phyloP scores from a whole-genome alignment of 768 basidiomycete genomes.

The Russula sp. region DNA sequence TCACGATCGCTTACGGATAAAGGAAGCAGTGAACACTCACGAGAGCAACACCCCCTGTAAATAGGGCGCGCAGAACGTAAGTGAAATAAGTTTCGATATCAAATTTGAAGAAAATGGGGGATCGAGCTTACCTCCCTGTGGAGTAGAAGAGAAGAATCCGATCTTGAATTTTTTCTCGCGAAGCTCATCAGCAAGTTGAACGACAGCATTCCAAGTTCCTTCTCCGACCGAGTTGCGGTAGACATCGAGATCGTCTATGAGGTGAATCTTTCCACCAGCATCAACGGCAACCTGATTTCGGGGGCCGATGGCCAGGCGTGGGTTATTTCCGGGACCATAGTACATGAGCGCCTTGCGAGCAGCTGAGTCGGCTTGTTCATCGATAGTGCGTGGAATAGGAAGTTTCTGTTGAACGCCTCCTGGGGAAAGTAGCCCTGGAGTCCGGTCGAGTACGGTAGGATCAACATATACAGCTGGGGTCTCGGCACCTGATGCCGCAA shows the following conservation, averaged over 20 bases:
- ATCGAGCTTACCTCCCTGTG: constrained; percentile 72
- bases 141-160: constrained; percentile 93
- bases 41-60: constrained; percentile 85
- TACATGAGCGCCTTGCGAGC: constrained; percentile 83
- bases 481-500: constrained; percentile 71
- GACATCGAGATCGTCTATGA: constrained; percentile 78
- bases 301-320: constrained; percentile 74
- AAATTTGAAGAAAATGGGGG: constrained; percentile 21
- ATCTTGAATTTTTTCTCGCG: constrained; percentile 85
- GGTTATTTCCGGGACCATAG: constrained; percentile 80
- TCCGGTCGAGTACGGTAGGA: constrained; percentile 46
- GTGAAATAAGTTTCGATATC: constrained; percentile 32
- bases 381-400: constrained; percentile 72
- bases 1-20: constrained; percentile 15
- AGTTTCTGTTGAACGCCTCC: constrained; percentile 53
- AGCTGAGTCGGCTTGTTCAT: constrained; percentile 84
- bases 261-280: constrained; percentile 79
- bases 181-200: constrained; percentile 78
- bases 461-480: constrained; percentile 72
- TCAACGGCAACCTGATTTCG: constrained; percentile 89
- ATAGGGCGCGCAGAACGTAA: constrained; percentile 29
- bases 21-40: constrained; percentile 47
- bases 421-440: constrained; percentile 40
- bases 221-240: constrained; percentile 69
- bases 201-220: constrained; percentile 79